Evolutionary conservation across 2,329 filamentous ascomycete species (phyloP).

Genomic region (Botryotinia convoluta): DNA sequence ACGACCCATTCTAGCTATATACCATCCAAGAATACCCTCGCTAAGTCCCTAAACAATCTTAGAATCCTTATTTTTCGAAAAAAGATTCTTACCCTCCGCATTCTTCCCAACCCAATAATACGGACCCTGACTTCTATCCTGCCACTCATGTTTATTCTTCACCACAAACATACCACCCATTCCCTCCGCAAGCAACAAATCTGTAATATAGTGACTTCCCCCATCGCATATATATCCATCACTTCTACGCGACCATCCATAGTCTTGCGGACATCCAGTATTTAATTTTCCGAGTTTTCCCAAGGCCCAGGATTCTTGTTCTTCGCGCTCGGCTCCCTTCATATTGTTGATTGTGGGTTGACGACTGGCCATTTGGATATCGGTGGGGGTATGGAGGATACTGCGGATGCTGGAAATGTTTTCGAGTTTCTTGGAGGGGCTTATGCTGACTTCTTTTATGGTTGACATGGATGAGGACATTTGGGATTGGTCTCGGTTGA

Average conservation of each 20-base stretch:
- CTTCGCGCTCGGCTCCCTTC: conserved; percentile 7
- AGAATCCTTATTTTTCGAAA: neutral
- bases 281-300: conserved; percentile 14
- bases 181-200: conserved; percentile 27
- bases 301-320: conserved; percentile 29
- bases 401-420: neutral
- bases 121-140: conserved; percentile 11
- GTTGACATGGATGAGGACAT: neutral
- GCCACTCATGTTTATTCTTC: conserved; percentile 14
- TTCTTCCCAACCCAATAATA: conserved; percentile 9
- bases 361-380: conserved; percentile 24
- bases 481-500: neutral
- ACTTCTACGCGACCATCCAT: conserved; percentile 20
- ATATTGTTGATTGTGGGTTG: conserved; percentile 23
- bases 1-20: neutral
- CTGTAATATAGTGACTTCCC: conserved; percentile 25
- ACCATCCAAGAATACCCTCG: fast-evolving
- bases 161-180: conserved; percentile 24
- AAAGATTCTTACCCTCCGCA: conserved; percentile 3
- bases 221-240: conserved; percentile 28
- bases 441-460: neutral
- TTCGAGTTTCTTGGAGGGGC: neutral
- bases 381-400: neutral
- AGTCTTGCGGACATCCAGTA: conserved; percentile 21
- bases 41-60: neutral